A percentile compares a stretch with the other conserved stretches of the same genome.
Evolutionary conservation across 495 filamentous ascomycete genomes (phyloP).

Genomic region (Penicillium parvum): DNA sequence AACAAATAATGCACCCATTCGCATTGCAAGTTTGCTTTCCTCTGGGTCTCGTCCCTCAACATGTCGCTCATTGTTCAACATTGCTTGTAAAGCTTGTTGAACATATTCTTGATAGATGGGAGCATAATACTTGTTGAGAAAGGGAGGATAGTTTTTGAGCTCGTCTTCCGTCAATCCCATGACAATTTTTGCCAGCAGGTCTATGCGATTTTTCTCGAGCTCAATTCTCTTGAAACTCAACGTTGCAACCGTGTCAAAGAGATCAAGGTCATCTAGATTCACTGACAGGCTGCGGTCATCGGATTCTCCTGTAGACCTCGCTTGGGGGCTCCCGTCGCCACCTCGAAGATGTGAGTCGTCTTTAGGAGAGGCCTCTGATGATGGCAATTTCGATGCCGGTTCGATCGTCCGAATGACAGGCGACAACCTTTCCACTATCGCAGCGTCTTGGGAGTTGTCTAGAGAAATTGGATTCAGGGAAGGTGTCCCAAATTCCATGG

Average conservation of each 20-base stretch:
- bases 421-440: neutral
- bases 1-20: constrained; percentile 32
- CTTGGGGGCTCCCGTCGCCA: neutral
- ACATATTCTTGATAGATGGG: constrained; percentile 3
- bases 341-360: neutral
- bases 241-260: neutral
- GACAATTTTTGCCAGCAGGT: constrained; percentile 12
- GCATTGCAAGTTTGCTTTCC: constrained; percentile 22
- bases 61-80: constrained; percentile 2
- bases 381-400: neutral
- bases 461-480: constrained; percentile 25
- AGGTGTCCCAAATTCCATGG: constrained; percentile 23
- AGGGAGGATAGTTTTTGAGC: neutral
- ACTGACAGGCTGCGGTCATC: neutral
- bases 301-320: neutral
- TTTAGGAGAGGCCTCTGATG: neutral
- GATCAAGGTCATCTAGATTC: constrained; percentile 1
- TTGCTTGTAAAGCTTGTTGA: constrained; percentile 4
- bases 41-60: neutral
- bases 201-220: neutral
- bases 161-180: neutral
- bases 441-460: neutral
- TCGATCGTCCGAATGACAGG: neutral
- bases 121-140: neutral
- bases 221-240: neutral